Percentiles rank a stretch among this genome's conserved stretches.
Conservation (phyloP, 108 stramenopile genomes). For the Conticribra weissflogii region DNA sequence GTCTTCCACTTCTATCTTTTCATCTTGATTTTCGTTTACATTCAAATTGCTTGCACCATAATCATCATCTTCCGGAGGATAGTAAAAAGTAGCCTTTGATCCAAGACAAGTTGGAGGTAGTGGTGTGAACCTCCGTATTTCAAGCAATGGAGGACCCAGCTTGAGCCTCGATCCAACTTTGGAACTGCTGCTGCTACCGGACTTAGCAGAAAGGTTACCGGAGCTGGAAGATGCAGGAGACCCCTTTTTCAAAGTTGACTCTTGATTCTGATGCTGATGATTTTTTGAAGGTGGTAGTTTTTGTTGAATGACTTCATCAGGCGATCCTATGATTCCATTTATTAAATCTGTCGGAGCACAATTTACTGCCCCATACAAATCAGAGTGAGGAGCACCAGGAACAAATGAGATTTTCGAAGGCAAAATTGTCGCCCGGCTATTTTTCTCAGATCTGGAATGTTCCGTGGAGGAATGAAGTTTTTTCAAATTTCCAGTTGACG, state of each 20-base stretch:
- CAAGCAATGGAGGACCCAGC: conserved; percentile 37
- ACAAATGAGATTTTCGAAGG: conserved; percentile 24
- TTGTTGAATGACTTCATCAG: neutral
- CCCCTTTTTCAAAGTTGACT: neutral
- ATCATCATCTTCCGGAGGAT: neutral
- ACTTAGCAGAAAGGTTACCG: neutral
- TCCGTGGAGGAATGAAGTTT: neutral
- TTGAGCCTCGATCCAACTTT: conserved; percentile 18
- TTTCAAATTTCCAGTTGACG: no score
- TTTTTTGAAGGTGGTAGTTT: neutral
- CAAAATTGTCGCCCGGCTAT: no score
- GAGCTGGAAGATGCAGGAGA: neutral
- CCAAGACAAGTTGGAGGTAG: neutral
- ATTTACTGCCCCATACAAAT: conserved; percentile 46
- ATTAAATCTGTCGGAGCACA: conserved; percentile 13
- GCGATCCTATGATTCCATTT: neutral
- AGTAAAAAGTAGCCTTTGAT: neutral
- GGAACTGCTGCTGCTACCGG: neutral
- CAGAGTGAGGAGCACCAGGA: conserved; percentile 13
- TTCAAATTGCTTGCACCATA: neutral
- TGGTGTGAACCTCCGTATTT: conserved; percentile 35
- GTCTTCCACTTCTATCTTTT: neutral
- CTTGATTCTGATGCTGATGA: neutral
- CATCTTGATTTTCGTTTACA: neutral
- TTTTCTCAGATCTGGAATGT: no score